phyloP scores from a whole-genome alignment of 2,329 filamentous ascomycete genomes.

The Sphaceloma murrayae region DNA sequence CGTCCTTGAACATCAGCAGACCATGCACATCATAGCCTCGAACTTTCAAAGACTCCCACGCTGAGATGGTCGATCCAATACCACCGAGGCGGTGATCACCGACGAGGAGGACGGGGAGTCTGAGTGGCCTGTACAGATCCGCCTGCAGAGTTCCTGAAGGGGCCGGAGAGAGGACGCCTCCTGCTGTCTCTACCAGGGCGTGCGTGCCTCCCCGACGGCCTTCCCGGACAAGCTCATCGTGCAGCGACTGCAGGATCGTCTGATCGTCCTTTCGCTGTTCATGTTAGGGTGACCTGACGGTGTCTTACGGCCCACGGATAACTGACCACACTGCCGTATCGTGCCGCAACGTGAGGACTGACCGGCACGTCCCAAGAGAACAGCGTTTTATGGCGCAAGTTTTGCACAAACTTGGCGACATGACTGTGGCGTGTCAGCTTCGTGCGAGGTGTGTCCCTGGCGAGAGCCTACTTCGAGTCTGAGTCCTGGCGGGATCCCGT shows the following conservation, averaged over 20 bases:
- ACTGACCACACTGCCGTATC: constrained; percentile 16
- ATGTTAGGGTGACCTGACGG: neutral
- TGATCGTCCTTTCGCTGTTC: constrained; percentile 16
- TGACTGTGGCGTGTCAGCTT: neutral
- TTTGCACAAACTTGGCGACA: neutral
- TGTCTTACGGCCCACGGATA: neutral
- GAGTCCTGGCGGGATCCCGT: constrained; percentile 61
- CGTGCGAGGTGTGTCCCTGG: neutral
- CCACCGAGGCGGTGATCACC: constrained; percentile 69
- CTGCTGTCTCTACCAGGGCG: constrained; percentile 69
- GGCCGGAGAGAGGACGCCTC: constrained; percentile 68
- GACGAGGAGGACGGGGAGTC: constrained; percentile 64
- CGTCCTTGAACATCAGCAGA: constrained; percentile 59
- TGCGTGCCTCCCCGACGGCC: constrained; percentile 42
- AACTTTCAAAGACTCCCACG: constrained; percentile 67
- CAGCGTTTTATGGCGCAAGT: constrained; percentile 42
- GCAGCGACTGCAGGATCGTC: constrained; percentile 32
- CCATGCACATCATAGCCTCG: constrained; percentile 68
- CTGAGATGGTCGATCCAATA: constrained; percentile 69
- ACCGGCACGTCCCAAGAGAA: constrained; percentile 65
- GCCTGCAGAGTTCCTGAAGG: constrained; percentile 69
- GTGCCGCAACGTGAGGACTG: constrained; percentile 68
- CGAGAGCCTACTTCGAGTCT: constrained; percentile 36
- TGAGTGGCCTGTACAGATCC: constrained; percentile 64
- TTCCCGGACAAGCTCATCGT: constrained; percentile 35